These are phyloP conservation scores for Kwoniella dendrophila DNA, from an alignment of 768 basidiomycete species.

Conservation along the genomic window DNA sequence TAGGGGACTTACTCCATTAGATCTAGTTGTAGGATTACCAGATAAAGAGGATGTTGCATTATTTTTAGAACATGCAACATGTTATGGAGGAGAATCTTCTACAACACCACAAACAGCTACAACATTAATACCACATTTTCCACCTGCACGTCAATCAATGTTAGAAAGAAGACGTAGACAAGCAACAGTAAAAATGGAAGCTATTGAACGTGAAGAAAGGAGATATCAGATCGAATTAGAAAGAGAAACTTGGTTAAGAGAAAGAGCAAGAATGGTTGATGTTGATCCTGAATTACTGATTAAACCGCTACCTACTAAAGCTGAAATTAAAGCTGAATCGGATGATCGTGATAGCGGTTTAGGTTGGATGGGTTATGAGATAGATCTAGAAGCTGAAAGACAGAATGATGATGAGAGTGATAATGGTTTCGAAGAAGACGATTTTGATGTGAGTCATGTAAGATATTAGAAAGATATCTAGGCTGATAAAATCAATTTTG, in stretches of 20 bases:
- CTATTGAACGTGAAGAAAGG: constrained; percentile 29
- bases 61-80: constrained; percentile 74
- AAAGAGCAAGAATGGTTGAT: constrained; percentile 37
- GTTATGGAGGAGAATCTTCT: constrained; percentile 28
- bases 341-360: constrained; percentile 20
- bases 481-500: not conserved
- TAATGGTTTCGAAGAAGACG: constrained; percentile 32
- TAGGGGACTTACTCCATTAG: constrained; percentile 79
- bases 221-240: constrained; percentile 19
- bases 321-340: constrained; percentile 10
- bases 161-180: constrained; percentile 67
- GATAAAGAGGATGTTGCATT: constrained; percentile 82
- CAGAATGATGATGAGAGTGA: constrained; percentile 64
- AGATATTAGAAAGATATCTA: too few species aligned
- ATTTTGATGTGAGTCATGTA: constrained; percentile 25
- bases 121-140: constrained; percentile 17
- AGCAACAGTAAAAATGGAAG: constrained; percentile 12
- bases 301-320: constrained; percentile 3
- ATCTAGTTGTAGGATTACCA: constrained; percentile 79
- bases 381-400: constrained; percentile 64
- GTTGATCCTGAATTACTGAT: constrained; percentile 36
- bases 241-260: constrained; percentile 40
- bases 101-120: constrained; percentile 21
- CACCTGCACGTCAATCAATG: constrained; percentile 59
- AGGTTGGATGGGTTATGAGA: constrained; percentile 59